These are phyloP conservation scores for Ganoderma resinaceum DNA, from an alignment of 1,284 basidiomycete species.

Conservation along the genomic window DNA sequence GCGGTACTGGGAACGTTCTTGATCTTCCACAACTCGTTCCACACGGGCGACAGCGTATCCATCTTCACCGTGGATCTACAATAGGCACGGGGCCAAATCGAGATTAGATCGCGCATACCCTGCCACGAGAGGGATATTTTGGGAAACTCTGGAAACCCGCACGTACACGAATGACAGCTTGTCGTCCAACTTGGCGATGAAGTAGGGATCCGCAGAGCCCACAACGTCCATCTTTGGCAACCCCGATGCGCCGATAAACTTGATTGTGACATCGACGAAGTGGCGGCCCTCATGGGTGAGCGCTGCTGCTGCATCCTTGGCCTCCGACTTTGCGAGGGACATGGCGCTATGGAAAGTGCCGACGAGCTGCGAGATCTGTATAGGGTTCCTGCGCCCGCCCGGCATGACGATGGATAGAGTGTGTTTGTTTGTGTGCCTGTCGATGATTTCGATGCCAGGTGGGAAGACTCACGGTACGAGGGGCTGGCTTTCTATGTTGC, in stretches of 20 bases:
- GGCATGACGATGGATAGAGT: conserved; percentile 15
- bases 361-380: conserved; percentile 33
- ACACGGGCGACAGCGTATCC: conserved; percentile 66
- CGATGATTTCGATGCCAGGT: not conserved
- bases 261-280: conserved; percentile 59
- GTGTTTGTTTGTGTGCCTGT: conserved; percentile 3
- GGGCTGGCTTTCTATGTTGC: not conserved
- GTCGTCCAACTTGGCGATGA: conserved; percentile 70
- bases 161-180: conserved; percentile 66
- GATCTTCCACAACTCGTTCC: conserved; percentile 77
- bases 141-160: conserved; percentile 4
- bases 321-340: conserved; percentile 24
- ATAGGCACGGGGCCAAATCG: not conserved
- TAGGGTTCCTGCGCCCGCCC: conserved; percentile 29
- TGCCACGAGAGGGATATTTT: not conserved
- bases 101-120: not conserved
- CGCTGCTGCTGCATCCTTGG: conserved; percentile 23
- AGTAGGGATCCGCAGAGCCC: conserved; percentile 74
- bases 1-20: conserved; percentile 75
- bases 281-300: conserved; percentile 22
- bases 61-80: conserved; percentile 68
- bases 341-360: conserved; percentile 32
- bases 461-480: conserved; percentile 8
- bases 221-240: conserved; percentile 76
- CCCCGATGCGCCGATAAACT: conserved; percentile 74